Conservation (phyloP, 192 early-diverging fungal species). For the Diversispora epigaea region DNA sequence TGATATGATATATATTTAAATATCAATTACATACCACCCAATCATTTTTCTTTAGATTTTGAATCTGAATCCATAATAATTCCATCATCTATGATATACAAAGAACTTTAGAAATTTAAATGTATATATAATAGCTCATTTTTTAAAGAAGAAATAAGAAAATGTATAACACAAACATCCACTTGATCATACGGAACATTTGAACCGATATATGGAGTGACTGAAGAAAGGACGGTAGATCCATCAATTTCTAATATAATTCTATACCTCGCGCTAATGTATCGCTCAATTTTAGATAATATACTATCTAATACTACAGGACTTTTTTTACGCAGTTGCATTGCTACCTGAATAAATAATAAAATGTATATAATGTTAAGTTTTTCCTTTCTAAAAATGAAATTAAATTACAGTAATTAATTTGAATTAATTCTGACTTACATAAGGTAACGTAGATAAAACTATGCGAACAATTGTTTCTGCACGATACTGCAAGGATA, state of each 20-base stretch:
- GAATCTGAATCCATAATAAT: constrained; percentile 47
- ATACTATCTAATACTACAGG: constrained; percentile 51
- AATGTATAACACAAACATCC: neutral
- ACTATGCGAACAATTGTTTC: constrained; percentile 77
- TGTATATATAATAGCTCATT: neutral
- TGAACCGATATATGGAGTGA: constrained; percentile 39
- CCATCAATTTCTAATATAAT: constrained; percentile 36
- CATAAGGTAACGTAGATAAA: constrained; percentile 80
- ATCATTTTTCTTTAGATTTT: constrained; percentile 44
- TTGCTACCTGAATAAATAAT: constrained; percentile 40
- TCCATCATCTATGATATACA: neutral
- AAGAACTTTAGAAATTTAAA: neutral
- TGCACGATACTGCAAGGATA: constrained; percentile 40
- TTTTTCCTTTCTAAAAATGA: neutral
- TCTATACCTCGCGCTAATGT: constrained; percentile 47
- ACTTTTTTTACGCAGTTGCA: constrained; percentile 51
- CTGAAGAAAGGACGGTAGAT: constrained; percentile 38
- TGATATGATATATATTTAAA: too few species aligned
- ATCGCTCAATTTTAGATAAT: constrained; percentile 49
- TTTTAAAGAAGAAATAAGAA: neutral
- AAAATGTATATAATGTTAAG: neutral
- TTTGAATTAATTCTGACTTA: constrained; percentile 26
- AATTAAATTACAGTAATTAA: neutral
- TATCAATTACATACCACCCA: constrained; percentile 39
- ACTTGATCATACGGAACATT: constrained; percentile 41